A percentile compares a stretch with the other conserved stretches of the same genome.
Evolutionary conservation across 2,329 filamentous ascomycete species (phyloP).

Genomic region (Scytalidium sp.): DNA sequence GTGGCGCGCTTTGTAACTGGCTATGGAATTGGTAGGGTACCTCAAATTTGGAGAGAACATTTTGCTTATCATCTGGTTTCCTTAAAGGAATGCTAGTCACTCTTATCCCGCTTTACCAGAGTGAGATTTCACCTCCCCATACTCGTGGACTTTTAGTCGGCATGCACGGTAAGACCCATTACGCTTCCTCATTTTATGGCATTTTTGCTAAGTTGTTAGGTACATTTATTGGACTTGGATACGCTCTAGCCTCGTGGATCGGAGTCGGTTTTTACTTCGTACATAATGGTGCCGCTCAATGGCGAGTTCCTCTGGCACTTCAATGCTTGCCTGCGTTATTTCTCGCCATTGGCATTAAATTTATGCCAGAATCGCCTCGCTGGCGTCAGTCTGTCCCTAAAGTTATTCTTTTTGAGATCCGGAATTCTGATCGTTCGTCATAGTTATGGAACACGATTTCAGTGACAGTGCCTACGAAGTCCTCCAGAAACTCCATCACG

Average conservation of each 20-base stretch:
- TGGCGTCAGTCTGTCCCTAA: slow-evolving; percentile 44
- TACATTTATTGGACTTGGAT: slow-evolving; percentile 64
- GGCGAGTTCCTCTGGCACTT: slow-evolving; percentile 70
- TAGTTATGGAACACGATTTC: neutral
- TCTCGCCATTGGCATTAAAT: slow-evolving; percentile 64
- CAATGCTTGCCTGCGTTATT: slow-evolving; percentile 78
- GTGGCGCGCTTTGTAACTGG: neutral
- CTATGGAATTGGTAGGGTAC: neutral
- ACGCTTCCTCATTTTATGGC: neutral
- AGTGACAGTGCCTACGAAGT: neutral
- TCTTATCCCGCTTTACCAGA: slow-evolving; percentile 74
- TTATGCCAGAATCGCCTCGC: slow-evolving; percentile 79
- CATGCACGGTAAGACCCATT: neutral
- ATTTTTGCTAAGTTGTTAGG: neutral
- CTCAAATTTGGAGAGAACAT: neutral
- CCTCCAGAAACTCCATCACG: neutral
- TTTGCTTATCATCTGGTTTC: neutral
- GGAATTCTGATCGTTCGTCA: neutral
- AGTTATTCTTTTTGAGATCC: neutral
- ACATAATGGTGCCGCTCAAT: slow-evolving; percentile 3
- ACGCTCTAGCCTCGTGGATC: slow-evolving; percentile 33
- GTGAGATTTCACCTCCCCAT: slow-evolving; percentile 53
- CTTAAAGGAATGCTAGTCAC: slow-evolving; percentile 51
- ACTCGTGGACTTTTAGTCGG: slow-evolving; percentile 69
- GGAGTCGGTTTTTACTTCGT: slow-evolving; percentile 23